Evolutionary conservation across 108 stramenopile species (phyloP), one percentile per base, ranked within the genome.

Genomic region (Seminavis robusta): DNA sequence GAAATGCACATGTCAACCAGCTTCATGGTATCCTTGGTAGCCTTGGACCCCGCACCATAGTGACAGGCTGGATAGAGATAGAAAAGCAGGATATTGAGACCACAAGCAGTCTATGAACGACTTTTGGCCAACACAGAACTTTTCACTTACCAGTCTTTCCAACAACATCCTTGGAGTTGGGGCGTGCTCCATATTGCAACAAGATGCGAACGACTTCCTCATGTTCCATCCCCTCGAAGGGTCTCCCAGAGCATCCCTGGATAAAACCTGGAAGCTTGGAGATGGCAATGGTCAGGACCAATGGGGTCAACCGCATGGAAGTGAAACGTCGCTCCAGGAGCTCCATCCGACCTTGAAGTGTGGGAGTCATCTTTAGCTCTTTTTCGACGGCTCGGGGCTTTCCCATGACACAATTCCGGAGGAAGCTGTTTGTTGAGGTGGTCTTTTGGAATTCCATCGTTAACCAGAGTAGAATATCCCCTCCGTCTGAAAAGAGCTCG

Each of bases 21-120:
- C 10, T 57, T 42, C 23, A 74, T 13, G 11, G 67, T 74, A 61
- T 50, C 56, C 4, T 63, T 28, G 11, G 67, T 74, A 11, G 73
- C 73, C 66, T 56, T 63, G 11, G 31, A 33, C 4, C 73, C 73
- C 15, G 73, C 73, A 33, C 73, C 61, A 49, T 74, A 74, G 20
- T 74, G 73, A 17, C 27, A 29, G 11, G 69, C 67, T n/a, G n/a
- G n/a, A n/a, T n/a, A n/a, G n/a, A n/a, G n/a, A n/a, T n/a, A n/a
- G n/a, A n/a, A n/a, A n/a, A n/a, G n/a, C n/a, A n/a, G n/a, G n/a
- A n/a, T n/a, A n/a, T n/a, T n/a, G n/a, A n/a, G n/a, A n/a, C n/a
- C n/a, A n/a, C n/a, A n/a, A n/a, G n/a, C n/a, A n/a, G n/a, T n/a
- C n/a, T n/a, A n/a, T n/a, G n/a, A n/a, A n/a, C n/a, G n/a, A n/a